These are phyloP conservation scores for Mucor piriformis DNA, from an alignment of 371 early-diverging fungal genomes.

Conservation along the genomic window DNA sequence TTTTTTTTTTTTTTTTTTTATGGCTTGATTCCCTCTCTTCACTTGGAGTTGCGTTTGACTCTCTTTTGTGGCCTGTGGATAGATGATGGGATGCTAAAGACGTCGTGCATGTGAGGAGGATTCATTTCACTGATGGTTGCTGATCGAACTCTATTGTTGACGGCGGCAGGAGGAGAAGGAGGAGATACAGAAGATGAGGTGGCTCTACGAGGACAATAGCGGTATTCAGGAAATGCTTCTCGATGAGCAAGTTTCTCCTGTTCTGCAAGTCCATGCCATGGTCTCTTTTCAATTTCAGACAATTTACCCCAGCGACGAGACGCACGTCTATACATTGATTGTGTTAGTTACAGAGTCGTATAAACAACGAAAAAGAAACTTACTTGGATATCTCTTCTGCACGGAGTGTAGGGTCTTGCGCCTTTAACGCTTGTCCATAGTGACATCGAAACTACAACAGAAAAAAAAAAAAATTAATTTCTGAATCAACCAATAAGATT, in stretches of 20 bases:
- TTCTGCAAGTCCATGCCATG: slow-evolving; percentile 55
- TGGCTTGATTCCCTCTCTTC: background rate
- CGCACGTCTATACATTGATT: slow-evolving; percentile 33
- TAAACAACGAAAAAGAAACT: slow-evolving; percentile 8
- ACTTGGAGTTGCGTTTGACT: slow-evolving; percentile 17
- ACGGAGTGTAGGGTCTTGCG: slow-evolving; percentile 41
- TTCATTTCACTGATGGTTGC: slow-evolving; percentile 8
- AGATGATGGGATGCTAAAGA: slow-evolving; percentile 1
- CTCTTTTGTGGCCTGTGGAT: slow-evolving; percentile 11
- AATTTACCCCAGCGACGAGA: slow-evolving; percentile 49
- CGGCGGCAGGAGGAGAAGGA: slow-evolving; percentile 15
- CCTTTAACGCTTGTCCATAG: slow-evolving; percentile 41
- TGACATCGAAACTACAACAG: slow-evolving; percentile 36
- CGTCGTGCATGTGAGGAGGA: slow-evolving; percentile 20
- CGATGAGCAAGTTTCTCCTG: slow-evolving; percentile 51
- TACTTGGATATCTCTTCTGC: slow-evolving; percentile 48
- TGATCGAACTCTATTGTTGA: slow-evolving; percentile 15
- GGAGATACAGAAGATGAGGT: slow-evolving; percentile 23
- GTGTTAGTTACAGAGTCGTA: background rate
- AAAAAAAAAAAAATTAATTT: slow-evolving; percentile 2
- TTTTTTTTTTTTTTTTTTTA: background rate
- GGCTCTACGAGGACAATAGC: slow-evolving; percentile 48
- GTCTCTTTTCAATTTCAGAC: slow-evolving; percentile 51
- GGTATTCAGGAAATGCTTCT: slow-evolving; percentile 56
- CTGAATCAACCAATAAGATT: background rate